Base-by-base conservation (phyloP, 768 basidiomycete genomes). In the Pisolithus orientalis region DNA sequence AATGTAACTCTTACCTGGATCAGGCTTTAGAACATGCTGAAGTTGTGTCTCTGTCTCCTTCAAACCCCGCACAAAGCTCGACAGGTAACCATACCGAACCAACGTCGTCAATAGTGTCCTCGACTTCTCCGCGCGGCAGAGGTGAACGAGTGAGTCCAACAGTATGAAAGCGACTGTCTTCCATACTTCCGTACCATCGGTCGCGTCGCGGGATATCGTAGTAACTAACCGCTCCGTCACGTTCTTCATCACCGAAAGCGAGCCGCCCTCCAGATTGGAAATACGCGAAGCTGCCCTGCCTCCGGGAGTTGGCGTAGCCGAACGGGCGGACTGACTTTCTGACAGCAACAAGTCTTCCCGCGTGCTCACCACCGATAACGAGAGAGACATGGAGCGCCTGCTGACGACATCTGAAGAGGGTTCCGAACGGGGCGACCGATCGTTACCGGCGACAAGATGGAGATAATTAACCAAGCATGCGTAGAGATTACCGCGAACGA, bases 141-240 rank as follows among this genome's bases (percentile, higher is more conserved):
- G 71, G 42, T 87, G 80, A 16, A 87, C 78, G 7, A 94, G 75
- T 0, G 88, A 84, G 59, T 94, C 91, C 40, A 97, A 74, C 3
- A 93, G 74, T 75, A 94, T 87, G 64, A 94, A 97, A 8, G 94
- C 90, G 14, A 97, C 83, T 3, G 94, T 94, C 70, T 91, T 91
- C 95, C 95, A 98, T 2, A 97, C 90, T 67, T 97, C 94, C 16
- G 90, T 84, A 6, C 94, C 94, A 57, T 96, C 94, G 49, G 91
- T 88, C 1, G 93, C 94, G 62, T 98, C 95, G 17, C 91, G 78
- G 21, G 90, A 82, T 38, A 95, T 74, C 37, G 82, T 76, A 0
- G 81, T 70, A 0, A 93, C 75, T 17, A 97, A 69, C 5, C 86
- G 77, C 50, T 95, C 94, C 59, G 86, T 75, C 34, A 74, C 75